phyloP scores from a whole-genome alignment of 371 early-diverging fungal species.

The Syncephalis plumigaleata region DNA sequence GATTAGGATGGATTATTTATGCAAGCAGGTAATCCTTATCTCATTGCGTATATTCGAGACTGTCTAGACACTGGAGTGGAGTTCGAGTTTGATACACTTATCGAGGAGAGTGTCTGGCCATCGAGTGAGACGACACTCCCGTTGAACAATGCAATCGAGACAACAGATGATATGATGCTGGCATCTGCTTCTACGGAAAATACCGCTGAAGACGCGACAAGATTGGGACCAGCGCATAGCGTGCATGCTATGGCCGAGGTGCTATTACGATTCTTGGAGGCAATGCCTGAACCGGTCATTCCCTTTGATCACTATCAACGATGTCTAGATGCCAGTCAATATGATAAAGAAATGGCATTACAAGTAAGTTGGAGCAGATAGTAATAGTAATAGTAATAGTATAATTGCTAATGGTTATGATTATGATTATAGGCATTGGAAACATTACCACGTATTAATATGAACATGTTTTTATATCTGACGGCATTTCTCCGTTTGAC shows the following conservation, averaged over 20 bases:
- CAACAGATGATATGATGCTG: background rate
- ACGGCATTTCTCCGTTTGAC: conserved; percentile 32
- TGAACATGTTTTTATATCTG: conserved; percentile 54
- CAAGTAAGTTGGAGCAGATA: conserved; percentile 14
- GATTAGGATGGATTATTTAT: conserved; percentile 41
- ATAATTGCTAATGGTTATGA: conserved; percentile 1
- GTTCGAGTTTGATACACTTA: conserved; percentile 36
- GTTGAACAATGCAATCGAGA: background rate
- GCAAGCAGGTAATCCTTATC: conserved; percentile 37
- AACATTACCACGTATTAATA: conserved; percentile 39
- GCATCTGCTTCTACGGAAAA: no score
- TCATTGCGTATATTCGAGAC: conserved; percentile 50
- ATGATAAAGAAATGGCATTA: conserved; percentile 18
- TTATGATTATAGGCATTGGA: conserved; percentile 21
- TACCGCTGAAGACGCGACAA: no score
- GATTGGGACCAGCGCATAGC: conserved; percentile 12
- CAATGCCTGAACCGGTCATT: conserved; percentile 58
- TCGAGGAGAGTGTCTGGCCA: conserved; percentile 13
- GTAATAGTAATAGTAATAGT: background rate
- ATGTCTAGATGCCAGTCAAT: conserved; percentile 37
- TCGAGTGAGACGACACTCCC: conserved; percentile 4
- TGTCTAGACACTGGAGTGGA: conserved; percentile 65
- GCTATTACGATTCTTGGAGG: conserved; percentile 49
- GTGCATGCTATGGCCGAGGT: conserved; percentile 67
- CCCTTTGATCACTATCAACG: conserved; percentile 36